phyloP scores from a whole-genome alignment of 1,284 basidiomycete genomes.

The Microbotryomycetes sp. region DNA sequence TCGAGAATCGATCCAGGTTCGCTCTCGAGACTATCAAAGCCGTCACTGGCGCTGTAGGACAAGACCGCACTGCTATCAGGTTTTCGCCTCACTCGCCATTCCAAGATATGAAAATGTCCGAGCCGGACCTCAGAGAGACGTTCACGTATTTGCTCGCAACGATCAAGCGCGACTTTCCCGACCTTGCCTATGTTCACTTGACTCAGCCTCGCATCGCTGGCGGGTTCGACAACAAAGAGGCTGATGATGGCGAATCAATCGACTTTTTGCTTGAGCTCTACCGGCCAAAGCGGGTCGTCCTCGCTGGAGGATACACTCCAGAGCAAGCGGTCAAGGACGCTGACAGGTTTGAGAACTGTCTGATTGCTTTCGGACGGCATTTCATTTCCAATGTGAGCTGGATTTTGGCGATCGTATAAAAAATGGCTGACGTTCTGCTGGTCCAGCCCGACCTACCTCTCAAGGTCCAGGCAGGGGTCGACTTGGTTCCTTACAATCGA shows the following conservation, averaged over 20 bases:
- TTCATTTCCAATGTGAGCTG: conserved; percentile 44
- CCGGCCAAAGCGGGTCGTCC: conserved; percentile 43
- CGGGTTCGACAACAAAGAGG: neutral
- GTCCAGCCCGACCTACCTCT: conserved; percentile 3
- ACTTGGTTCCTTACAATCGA: conserved; percentile 16
- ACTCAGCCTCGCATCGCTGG: neutral
- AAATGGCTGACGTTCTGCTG: neutral
- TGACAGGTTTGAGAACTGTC: conserved; percentile 31
- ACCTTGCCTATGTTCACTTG: conserved; percentile 42
- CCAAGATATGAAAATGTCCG: conserved; percentile 27
- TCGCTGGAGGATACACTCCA: conserved; percentile 40
- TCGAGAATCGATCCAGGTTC: conserved; percentile 53
- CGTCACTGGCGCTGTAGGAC: conserved; percentile 17
- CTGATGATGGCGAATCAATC: neutral
- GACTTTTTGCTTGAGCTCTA: conserved; percentile 15
- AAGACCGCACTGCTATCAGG: conserved; percentile 33
- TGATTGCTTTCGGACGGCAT: conserved; percentile 48
- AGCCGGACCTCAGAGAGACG: conserved; percentile 36
- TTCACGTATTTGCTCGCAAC: conserved; percentile 36
- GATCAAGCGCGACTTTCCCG: conserved; percentile 45
- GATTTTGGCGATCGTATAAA: neutral
- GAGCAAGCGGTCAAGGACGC: conserved; percentile 27
- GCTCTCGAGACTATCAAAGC: conserved; percentile 43
- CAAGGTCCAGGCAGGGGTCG: neutral
- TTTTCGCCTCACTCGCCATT: conserved; percentile 32